A percentile compares a stretch with the other conserved stretches of the same genome.
phyloP scores from a whole-genome alignment of 345 rosid genomes.

The Durio zibethinus region DNA sequence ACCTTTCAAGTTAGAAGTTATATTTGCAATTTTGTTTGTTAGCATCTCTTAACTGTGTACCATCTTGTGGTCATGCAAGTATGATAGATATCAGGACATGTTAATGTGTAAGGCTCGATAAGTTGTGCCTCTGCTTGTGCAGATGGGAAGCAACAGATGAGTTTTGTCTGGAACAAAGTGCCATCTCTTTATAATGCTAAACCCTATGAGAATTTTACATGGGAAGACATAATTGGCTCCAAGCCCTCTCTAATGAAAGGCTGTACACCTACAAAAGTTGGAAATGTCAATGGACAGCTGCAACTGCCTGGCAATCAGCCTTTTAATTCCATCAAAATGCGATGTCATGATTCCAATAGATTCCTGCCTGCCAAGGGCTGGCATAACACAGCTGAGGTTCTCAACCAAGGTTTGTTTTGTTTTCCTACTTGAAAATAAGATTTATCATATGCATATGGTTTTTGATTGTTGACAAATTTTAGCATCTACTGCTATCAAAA shows the following conservation, averaged over 20 bases:
- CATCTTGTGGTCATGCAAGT: background rate
- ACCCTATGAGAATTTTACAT: constrained; percentile 34
- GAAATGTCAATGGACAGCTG: constrained; percentile 39
- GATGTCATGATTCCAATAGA: constrained; percentile 37
- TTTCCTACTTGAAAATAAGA: background rate
- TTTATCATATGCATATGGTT: background rate
- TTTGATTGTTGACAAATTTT: background rate
- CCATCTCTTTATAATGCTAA: constrained; percentile 40
- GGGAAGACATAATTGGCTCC: constrained; percentile 45
- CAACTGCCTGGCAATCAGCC: constrained; percentile 32
- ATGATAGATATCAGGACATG: background rate
- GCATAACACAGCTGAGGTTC: constrained; percentile 35
- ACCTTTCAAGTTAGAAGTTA: background rate
- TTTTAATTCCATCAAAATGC: constrained; percentile 26
- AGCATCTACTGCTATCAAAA: background rate
- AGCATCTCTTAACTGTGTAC: background rate
- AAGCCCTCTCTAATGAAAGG: constrained; percentile 51
- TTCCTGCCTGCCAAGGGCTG: constrained; percentile 39
- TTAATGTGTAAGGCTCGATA: constrained; percentile 6
- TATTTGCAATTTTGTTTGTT: background rate
- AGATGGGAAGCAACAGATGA: constrained; percentile 71
- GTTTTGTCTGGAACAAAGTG: constrained; percentile 45
- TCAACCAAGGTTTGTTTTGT: constrained; percentile 44
- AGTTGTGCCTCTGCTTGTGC: constrained; percentile 27
- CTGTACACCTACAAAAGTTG: constrained; percentile 38